Base-by-base conservation (phyloP, 2,329 filamentous ascomycete genomes). In the Fusarium verrucosum region DNA sequence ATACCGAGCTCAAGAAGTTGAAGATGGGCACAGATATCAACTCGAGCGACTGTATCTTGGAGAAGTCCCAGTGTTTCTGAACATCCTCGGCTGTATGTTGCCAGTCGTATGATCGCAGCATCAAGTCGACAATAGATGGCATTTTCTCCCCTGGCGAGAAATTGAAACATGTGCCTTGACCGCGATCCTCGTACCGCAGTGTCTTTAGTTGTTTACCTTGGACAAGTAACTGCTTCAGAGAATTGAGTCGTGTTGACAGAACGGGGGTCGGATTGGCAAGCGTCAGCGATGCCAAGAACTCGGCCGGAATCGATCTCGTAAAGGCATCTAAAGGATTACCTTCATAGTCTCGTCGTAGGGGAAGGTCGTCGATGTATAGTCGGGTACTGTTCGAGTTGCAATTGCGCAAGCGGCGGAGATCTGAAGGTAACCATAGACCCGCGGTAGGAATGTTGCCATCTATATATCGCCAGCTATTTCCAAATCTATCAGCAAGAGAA, bases 61-160 rank as follows among this genome's bases (percentile, higher is more conserved):
- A 79, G 58, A 84, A 78, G 65, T 83, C 76, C 81, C 82, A 84
- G 54, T 83, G 80, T 17, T 58, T 63, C 2, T 54, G 63, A 7
- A 81, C 80, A 5, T 77, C 76, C 4, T 75, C 70, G 0, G 65
- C 43, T 2, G 70, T 71, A 60, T 84, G 82, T 10, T 76, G 72
- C 82, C 82, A 84, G 71, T 83, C 79, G 61, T 85, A 84, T 3
- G 79, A 82, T 44, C 76, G 77, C 33, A 85, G 70, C 2, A 68
- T 71, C 5, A 84, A 71, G 9, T 80, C 75, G 19, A 65, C 67
- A 7, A 84, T 67, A 0, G 81, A 70, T 2, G 82, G 82, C 22
- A 84, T 69, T 11, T 78, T 74, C 51, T 84, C 81, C 17, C 68
- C 71, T 0, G 58, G 59, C 0, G 50, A 35, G 28, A 84, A 83